Conservation (phyloP, 805 yeast species). For the Millerozyma miso region DNA sequence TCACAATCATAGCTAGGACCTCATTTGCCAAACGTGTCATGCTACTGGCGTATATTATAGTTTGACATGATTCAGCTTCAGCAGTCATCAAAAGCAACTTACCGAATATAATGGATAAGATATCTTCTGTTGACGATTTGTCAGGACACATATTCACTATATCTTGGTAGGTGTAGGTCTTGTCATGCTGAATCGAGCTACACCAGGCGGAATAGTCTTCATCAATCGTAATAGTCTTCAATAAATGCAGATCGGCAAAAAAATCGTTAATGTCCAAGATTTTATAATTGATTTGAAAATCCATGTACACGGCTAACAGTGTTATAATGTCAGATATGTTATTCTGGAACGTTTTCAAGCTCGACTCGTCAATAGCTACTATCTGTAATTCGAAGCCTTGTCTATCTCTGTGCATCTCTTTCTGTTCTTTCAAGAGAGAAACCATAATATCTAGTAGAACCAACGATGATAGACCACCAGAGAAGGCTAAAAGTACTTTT, state of each 20-base stretch:
- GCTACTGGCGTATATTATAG: constrained; percentile 69
- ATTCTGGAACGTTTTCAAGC: constrained; percentile 13
- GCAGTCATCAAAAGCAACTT: constrained; percentile 49
- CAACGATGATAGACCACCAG: constrained; percentile 65
- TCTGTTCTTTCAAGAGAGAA: constrained; percentile 60
- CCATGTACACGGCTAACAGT: constrained; percentile 13
- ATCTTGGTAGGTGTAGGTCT: constrained; percentile 20
- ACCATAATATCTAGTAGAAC: constrained; percentile 65
- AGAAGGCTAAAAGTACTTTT: constrained; percentile 52
- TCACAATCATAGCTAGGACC: constrained; percentile 73
- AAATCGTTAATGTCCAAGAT: constrained; percentile 41
- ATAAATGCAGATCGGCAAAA: constrained; percentile 21
- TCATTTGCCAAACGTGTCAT: constrained; percentile 83
- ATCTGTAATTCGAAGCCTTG: constrained; percentile 64
- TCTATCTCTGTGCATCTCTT: constrained; percentile 53
- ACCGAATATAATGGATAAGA: constrained; percentile 43
- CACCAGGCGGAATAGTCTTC: constrained; percentile 21
- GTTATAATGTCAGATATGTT: constrained; percentile 14
- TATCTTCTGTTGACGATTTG: constrained; percentile 65
- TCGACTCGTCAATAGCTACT: constrained; percentile 42
- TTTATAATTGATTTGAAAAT: constrained; percentile 30
- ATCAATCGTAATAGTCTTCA: constrained; percentile 30
- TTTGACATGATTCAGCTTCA: constrained; percentile 37
- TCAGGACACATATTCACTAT: constrained; percentile 40
- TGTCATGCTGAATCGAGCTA: constrained; percentile 6